phyloP scores from a whole-genome alignment of 768 basidiomycete genomes.

The Chalciporus sphaerocephalus region DNA sequence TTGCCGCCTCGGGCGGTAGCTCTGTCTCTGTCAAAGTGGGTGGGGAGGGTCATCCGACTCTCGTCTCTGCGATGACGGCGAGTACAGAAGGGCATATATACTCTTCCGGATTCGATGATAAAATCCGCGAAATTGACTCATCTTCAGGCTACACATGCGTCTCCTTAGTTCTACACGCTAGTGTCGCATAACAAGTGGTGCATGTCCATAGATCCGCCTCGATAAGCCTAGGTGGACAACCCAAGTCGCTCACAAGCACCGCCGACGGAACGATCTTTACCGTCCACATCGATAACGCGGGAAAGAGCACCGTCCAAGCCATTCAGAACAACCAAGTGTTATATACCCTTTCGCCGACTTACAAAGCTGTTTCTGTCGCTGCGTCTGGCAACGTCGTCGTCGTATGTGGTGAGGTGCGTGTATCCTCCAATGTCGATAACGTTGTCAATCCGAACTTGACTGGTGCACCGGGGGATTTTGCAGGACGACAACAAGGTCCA shows the following conservation, averaged over 20 bases:
- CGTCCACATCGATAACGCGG: slow-evolving; percentile 41
- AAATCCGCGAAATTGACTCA: slow-evolving; percentile 58
- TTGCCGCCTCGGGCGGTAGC: slow-evolving; percentile 18
- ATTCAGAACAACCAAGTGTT: slow-evolving; percentile 69
- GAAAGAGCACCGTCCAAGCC: slow-evolving; percentile 48
- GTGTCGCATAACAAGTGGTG: too few species aligned
- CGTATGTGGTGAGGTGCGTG: slow-evolving; percentile 68
- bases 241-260: slow-evolving; percentile 57
- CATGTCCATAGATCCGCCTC: slow-evolving; percentile 44
- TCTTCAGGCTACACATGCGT: slow-evolving; percentile 27
- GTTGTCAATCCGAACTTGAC: neutral
- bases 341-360: slow-evolving; percentile 50
- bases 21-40: slow-evolving; percentile 39
- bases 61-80: slow-evolving; percentile 59
- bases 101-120: slow-evolving; percentile 80
- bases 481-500: slow-evolving; percentile 69
- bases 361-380: slow-evolving; percentile 53
- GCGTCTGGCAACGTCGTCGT: slow-evolving; percentile 52
- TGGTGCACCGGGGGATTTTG: neutral
- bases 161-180: neutral
- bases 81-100: slow-evolving; percentile 50
- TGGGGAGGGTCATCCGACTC: slow-evolving; percentile 68
- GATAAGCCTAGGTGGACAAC: slow-evolving; percentile 56
- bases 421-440: neutral
- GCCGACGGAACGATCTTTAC: slow-evolving; percentile 65